These are phyloP conservation scores for Penicillium sp. DNA, from an alignment of 2,329 filamentous ascomycete species.

Conservation along the genomic window DNA sequence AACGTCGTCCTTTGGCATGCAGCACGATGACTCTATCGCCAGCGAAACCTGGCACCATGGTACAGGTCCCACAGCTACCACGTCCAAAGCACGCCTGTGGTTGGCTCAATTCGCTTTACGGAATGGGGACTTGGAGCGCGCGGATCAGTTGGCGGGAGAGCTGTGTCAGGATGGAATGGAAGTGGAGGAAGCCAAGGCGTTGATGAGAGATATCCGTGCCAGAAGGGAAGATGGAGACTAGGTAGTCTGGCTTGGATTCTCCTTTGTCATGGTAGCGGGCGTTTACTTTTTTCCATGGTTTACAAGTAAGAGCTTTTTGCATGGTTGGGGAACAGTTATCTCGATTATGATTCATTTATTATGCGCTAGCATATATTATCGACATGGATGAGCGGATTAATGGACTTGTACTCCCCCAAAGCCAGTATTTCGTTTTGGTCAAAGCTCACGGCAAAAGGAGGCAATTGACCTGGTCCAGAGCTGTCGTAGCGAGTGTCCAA, in stretches of 20 bases:
- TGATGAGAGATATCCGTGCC: conserved; percentile 79
- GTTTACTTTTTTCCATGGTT: conserved; percentile 3
- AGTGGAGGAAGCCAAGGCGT: conserved; percentile 91
- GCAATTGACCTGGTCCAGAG: not conserved
- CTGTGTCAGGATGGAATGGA: conserved; percentile 93
- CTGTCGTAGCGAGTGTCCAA: not conserved
- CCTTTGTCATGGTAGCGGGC: conserved; percentile 8
- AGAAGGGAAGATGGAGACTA: conserved; percentile 53
- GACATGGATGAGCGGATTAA: conserved; percentile 5
- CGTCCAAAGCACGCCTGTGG: conserved; percentile 90
- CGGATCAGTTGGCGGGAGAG: conserved; percentile 78
- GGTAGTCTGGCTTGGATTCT: conserved; percentile 1
- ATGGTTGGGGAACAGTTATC: not conserved
- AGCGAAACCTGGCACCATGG: conserved; percentile 46
- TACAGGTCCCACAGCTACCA: conserved; percentile 83
- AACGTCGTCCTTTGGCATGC: conserved; percentile 27
- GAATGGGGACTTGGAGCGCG: conserved; percentile 67
- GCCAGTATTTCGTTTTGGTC: conserved; percentile 23
- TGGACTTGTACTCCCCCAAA: conserved; percentile 14
- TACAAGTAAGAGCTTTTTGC: too few species aligned
- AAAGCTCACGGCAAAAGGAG: conserved; percentile 25
- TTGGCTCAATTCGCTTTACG: conserved; percentile 76
- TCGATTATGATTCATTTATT: not conserved
- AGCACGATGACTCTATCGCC: conserved; percentile 34
- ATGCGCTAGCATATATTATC: not conserved